Evolutionary conservation across 345 rosid genomes (phyloP), one percentile per base, ranked within the genome.

Genomic region (Gossypium bickii): DNA sequence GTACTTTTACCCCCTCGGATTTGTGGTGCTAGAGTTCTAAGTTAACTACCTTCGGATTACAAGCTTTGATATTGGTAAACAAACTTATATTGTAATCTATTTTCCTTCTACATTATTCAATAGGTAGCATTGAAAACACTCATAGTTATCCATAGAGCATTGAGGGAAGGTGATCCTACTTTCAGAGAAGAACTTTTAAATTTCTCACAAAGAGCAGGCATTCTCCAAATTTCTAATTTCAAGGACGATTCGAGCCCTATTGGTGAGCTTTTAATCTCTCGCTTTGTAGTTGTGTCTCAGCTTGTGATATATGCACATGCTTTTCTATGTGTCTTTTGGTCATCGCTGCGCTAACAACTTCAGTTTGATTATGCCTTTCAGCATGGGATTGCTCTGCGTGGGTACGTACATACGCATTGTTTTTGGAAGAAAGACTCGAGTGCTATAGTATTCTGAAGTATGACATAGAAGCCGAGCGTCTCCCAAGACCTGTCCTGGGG

Each of bases 341-440:
- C 47, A 44, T 47, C 24, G 4, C 41, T 34, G 10, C 27, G 27
- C 20, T 74, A 15, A 41, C 60, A 58, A 52, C 45, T 20, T 60
- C 77, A 18, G 11, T 47, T 62, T 65, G 48, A 34, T 76, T 48
- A 25, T 16, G 15, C 44, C 45, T 45, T 62, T 55, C 82, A 96
- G 98, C 99, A 45, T 96, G 99, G 99, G 99, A 96, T 87, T 96
- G 97, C 86, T 96, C 99, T 63, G 97, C 95, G 45, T 96, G 99
- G 99, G 98, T 89, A 43, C 98, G 99, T 70, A 89, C 99, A 34
- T 96, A 93, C 86, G 97, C 97, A 16, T 83, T 89, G 71, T 93
- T 90, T 85, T 85, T 96, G 82, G 98, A 96, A 87, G 98, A 93
- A 75, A 87, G 95, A 58, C 97, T 96, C 48, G 97, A 93, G 85